phyloP scores from a whole-genome alignment of 257 asterid species.

The Ballota nigra region DNA sequence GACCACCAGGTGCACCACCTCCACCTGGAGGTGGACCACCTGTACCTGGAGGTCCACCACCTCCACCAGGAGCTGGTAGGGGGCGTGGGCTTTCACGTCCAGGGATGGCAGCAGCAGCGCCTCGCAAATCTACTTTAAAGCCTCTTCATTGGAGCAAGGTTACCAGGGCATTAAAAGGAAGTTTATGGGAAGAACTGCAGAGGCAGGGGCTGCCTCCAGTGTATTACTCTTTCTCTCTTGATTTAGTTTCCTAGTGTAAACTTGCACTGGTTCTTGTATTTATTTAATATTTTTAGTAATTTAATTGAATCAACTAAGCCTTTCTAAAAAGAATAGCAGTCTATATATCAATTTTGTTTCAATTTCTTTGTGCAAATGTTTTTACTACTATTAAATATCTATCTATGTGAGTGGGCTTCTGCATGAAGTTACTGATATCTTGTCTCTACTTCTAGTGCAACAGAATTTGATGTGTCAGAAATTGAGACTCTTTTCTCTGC shows the following conservation, averaged over 20 bases:
- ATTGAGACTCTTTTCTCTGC: constrained; percentile 95
- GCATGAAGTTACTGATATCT: constrained; percentile 32
- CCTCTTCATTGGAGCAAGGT: constrained; percentile 99
- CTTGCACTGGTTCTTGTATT: constrained; percentile 10
- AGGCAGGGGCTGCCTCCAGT: constrained; percentile 75
- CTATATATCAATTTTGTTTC: background rate
- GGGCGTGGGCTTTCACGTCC: constrained; percentile 64
- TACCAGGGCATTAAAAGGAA: constrained; percentile 94
- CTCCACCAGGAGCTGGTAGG: constrained; percentile 48
- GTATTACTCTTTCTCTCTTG: constrained; percentile 51
- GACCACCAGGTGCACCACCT: constrained; percentile 52
- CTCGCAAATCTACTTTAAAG: constrained; percentile 75
- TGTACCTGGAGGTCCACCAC: constrained; percentile 49
- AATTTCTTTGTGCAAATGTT: background rate
- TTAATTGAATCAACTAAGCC: constrained; percentile 14
- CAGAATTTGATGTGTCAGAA: constrained; percentile 91
- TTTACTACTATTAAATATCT: constrained; percentile 8
- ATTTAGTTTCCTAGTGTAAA: constrained; percentile 18
- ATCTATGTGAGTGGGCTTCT: background rate
- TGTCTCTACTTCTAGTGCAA: constrained; percentile 56
- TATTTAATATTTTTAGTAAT: background rate
- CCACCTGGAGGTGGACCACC: constrained; percentile 48
- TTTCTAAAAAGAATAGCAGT: background rate
- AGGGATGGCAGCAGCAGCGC: constrained; percentile 43
- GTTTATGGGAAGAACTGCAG: constrained; percentile 99